phyloP scores from a whole-genome alignment of 306 rosid species.

The Citrullus mucosospermus region DNA sequence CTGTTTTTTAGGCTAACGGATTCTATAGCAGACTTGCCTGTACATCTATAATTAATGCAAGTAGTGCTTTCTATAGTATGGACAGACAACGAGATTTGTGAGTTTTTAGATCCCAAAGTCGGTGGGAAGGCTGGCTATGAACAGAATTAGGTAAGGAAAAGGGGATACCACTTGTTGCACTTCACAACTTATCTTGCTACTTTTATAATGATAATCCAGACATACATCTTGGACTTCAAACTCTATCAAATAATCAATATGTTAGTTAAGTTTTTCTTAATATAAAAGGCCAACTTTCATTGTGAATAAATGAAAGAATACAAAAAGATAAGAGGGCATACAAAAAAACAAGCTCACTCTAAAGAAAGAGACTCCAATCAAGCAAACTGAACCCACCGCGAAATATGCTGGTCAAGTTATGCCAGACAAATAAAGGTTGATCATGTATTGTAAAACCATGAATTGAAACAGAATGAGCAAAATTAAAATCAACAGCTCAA shows the following conservation, averaged over 20 bases:
- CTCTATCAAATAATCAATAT: background rate
- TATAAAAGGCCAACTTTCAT: no score
- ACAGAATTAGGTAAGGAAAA: background rate
- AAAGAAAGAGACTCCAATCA: no score
- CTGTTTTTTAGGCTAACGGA: background rate
- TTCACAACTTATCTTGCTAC: background rate
- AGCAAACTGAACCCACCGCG: no score
- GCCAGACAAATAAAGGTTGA: background rate
- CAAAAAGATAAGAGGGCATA: no score
- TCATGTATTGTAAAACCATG: background rate
- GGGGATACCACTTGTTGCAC: background rate
- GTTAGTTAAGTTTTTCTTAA: background rate
- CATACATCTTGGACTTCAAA: background rate
- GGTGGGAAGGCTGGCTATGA: background rate
- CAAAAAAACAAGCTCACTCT: no score
- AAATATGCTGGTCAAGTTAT: background rate
- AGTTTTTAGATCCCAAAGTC: background rate
- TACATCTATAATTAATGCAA: background rate
- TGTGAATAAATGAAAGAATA: no score
- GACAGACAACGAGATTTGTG: background rate
- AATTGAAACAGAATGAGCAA: background rate
- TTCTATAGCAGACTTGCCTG: background rate
- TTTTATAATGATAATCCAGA: background rate
- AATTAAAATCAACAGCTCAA: background rate
- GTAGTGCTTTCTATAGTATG: slow-evolving; percentile 7